These are phyloP conservation scores for Serpula lacrymans DNA, from an alignment of 768 basidiomycete genomes.

Conservation along the genomic window DNA sequence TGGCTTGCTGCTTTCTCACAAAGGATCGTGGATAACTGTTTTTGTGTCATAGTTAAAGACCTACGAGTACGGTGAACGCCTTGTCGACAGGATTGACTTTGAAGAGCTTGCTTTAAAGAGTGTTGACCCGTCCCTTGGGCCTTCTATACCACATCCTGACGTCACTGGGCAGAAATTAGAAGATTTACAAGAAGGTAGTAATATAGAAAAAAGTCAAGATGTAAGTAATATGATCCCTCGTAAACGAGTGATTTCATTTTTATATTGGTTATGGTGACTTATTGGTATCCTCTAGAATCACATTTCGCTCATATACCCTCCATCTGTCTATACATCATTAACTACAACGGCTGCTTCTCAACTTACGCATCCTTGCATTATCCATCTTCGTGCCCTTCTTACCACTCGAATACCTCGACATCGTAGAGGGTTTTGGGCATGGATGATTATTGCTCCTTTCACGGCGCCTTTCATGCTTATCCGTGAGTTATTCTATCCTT, in stretches of 20 bases:
- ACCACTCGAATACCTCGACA: slow-evolving; percentile 59
- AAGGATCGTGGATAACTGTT: background rate
- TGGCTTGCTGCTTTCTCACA: slow-evolving; percentile 9
- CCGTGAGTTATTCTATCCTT: slow-evolving; percentile 48
- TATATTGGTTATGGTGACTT: background rate
- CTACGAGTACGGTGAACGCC: slow-evolving; percentile 61
- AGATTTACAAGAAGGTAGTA: slow-evolving; percentile 17
- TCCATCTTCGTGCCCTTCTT: slow-evolving; percentile 51
- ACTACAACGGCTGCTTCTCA: slow-evolving; percentile 22
- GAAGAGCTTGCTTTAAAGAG: slow-evolving; percentile 76
- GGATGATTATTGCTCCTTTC: slow-evolving; percentile 64
- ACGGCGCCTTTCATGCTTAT: slow-evolving; percentile 76
- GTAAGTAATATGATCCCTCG: slow-evolving; percentile 6
- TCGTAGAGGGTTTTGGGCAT: slow-evolving; percentile 59
- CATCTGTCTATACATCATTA: slow-evolving; percentile 52
- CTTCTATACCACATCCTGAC: slow-evolving; percentile 34
- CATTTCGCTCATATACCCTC: slow-evolving; percentile 49
- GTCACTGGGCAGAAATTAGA: slow-evolving; percentile 13
- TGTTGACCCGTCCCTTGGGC: slow-evolving; percentile 67
- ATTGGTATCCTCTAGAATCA: slow-evolving; percentile 24
- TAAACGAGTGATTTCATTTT: background rate
- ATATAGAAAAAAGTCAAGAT: slow-evolving; percentile 5
- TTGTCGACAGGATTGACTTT: slow-evolving; percentile 72
- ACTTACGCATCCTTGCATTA: slow-evolving; percentile 28
- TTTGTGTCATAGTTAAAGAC: slow-evolving; percentile 46